Conservation (phyloP, 2,329 filamentous ascomycete genomes). For the Plectosphaerella cucumerina region DNA sequence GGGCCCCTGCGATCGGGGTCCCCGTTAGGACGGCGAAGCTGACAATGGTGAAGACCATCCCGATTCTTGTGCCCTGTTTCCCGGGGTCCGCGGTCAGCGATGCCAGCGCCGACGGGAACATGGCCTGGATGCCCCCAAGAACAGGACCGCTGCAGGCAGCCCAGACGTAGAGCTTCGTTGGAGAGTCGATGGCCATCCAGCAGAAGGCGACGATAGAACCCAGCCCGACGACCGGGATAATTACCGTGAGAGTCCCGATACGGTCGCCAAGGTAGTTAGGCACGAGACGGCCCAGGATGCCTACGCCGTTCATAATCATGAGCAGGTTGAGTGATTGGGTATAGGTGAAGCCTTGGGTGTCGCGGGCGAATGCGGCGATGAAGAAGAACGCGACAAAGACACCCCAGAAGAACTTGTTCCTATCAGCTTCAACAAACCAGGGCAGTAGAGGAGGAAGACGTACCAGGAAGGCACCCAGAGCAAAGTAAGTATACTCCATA, state of each 20-base stretch:
- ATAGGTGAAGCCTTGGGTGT: constrained; percentile 37
- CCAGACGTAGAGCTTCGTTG: constrained; percentile 56
- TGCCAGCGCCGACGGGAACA: constrained; percentile 60
- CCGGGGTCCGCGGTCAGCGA: constrained; percentile 47
- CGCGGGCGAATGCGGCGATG: constrained; percentile 42
- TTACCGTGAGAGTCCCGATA: constrained; percentile 54
- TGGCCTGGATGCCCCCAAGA: constrained; percentile 57
- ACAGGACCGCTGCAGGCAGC: constrained; percentile 58
- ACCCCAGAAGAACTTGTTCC: constrained; percentile 1
- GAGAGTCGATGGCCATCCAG: constrained; percentile 54
- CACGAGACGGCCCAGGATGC: constrained; percentile 50
- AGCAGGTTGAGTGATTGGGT: constrained; percentile 54
- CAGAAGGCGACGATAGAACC: constrained; percentile 41
- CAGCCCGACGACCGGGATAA: constrained; percentile 39
- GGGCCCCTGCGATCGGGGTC: constrained; percentile 44
- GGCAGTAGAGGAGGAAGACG: background rate
- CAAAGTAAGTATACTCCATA: constrained; percentile 9
- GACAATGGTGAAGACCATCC: constrained; percentile 53
- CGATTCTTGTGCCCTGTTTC: constrained; percentile 50
- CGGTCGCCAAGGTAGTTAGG: constrained; percentile 55
- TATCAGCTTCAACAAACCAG: background rate
- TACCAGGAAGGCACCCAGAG: constrained; percentile 8
- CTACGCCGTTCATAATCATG: constrained; percentile 60
- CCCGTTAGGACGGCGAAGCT: constrained; percentile 49
- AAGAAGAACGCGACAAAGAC: constrained; percentile 43